Conservation (phyloP, 805 yeast species). For the Yarrowia deformans region DNA sequence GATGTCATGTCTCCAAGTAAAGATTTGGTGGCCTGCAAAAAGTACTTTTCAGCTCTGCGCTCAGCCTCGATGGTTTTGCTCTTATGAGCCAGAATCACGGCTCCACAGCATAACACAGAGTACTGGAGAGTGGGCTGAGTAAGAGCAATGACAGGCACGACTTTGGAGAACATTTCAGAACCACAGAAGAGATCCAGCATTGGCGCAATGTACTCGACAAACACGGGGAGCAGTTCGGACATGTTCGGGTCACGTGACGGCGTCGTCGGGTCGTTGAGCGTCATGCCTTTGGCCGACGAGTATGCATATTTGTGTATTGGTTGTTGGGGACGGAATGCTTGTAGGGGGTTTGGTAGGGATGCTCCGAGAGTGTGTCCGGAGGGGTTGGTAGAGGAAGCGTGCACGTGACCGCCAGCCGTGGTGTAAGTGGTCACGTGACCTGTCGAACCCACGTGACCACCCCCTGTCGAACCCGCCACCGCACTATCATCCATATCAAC, state of each 20-base stretch:
- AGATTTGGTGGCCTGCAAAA: slow-evolving; percentile 29
- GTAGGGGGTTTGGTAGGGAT: slow-evolving; percentile 7
- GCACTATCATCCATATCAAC: slow-evolving; percentile 15
- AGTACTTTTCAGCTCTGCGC: slow-evolving; percentile 18
- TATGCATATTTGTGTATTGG: slow-evolving; percentile 25
- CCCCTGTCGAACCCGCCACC: neutral
- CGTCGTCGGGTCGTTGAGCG: slow-evolving; percentile 24
- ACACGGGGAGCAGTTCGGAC: slow-evolving; percentile 24
- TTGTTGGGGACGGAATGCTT: slow-evolving; percentile 1
- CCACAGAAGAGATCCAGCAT: slow-evolving; percentile 32
- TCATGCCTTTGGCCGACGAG: slow-evolving; percentile 21
- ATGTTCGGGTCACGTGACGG: slow-evolving; percentile 16
- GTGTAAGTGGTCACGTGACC: no score
- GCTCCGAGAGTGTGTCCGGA: neutral
- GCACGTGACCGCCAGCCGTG: no score
- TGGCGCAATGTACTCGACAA: slow-evolving; percentile 30
- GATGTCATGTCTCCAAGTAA: slow-evolving; percentile 18
- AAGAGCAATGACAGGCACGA: slow-evolving; percentile 18
- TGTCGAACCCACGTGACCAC: no score
- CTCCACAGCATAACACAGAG: slow-evolving; percentile 16
- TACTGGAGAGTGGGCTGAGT: slow-evolving; percentile 11
- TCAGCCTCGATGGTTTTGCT: neutral
- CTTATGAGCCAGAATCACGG: slow-evolving; percentile 21
- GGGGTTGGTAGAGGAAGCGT: no score
- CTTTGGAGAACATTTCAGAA: slow-evolving; percentile 35